Conservation (phyloP, 495 filamentous ascomycete species). For the Venustampulla echinocandica region DNA sequence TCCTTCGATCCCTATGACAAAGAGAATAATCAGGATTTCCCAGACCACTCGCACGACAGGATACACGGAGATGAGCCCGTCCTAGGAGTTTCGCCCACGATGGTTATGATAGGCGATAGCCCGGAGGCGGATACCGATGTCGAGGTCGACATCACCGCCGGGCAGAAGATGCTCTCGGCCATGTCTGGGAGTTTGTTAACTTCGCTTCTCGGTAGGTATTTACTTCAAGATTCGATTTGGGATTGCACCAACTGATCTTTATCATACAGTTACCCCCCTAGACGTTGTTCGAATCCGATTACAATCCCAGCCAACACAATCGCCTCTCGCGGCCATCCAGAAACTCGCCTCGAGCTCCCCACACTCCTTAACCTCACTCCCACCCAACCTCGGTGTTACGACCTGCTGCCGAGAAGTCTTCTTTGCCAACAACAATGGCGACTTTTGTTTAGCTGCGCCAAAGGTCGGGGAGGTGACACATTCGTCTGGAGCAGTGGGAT, state of each 20-base stretch:
- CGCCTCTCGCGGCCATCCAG: slow-evolving; percentile 13
- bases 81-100: slow-evolving; percentile 15
- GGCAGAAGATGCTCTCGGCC: slow-evolving; percentile 91
- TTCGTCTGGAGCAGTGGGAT: slow-evolving; percentile 43
- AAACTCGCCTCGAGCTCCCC: slow-evolving; percentile 24
- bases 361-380: slow-evolving; percentile 24
- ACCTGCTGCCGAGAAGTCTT: slow-evolving; percentile 96
- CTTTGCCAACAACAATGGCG: slow-evolving; percentile 80
- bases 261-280: slow-evolving; percentile 71
- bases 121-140: slow-evolving; percentile 45
- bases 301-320: slow-evolving; percentile 61
- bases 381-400: slow-evolving; percentile 73
- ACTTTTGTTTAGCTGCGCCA: slow-evolving; percentile 64
- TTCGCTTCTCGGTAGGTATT: slow-evolving; percentile 69
- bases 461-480: slow-evolving; percentile 25
- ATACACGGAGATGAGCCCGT: slow-evolving; percentile 20
- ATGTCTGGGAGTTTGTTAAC: slow-evolving; percentile 85
- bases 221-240: not conserved
- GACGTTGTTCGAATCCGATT: slow-evolving; percentile 94
- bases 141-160: slow-evolving; percentile 55
- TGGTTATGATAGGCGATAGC: slow-evolving; percentile 19
- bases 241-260: slow-evolving; percentile 15
- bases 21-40: slow-evolving; percentile 12
- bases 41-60: slow-evolving; percentile 33
- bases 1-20: slow-evolving; percentile 4